These are phyloP conservation scores for Fragaria nilgerrensis DNA, from an alignment of 306 rosid genomes.

Conservation along the genomic window DNA sequence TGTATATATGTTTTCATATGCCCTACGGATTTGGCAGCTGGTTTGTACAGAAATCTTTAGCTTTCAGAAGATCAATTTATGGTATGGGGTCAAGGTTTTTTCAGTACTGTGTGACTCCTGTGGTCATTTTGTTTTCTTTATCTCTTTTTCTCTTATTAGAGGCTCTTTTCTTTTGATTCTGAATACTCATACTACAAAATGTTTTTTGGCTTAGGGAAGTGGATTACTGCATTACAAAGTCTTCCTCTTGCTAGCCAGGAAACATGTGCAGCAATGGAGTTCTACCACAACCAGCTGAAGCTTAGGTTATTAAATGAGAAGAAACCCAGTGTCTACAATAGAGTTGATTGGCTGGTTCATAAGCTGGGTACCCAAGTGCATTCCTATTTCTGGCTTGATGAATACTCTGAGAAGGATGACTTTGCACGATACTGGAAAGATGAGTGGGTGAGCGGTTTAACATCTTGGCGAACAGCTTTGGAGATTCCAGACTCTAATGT, in stretches of 20 bases:
- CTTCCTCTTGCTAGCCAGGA: conserved; percentile 88
- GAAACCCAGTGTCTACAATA: conserved; percentile 53
- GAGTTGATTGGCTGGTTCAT: conserved; percentile 81
- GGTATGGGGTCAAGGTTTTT: neutral
- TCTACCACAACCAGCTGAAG: conserved; percentile 80
- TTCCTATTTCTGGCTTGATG: conserved; percentile 93
- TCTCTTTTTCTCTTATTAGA: neutral
- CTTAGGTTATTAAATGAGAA: conserved; percentile 73
- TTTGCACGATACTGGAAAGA: conserved; percentile 84
- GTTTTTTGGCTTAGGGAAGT: conserved; percentile 52
- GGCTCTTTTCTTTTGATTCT: neutral
- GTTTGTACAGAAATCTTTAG: neutral
- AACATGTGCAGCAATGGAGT: conserved; percentile 74
- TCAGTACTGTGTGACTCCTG: neutral
- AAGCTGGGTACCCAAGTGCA: conserved; percentile 83
- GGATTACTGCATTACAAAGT: conserved; percentile 59
- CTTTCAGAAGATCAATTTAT: neutral
- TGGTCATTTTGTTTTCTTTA: neutral
- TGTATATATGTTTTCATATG: neutral
- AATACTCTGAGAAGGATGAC: conserved; percentile 74
- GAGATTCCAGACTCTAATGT: conserved; percentile 64
- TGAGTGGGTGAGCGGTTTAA: conserved; percentile 85
- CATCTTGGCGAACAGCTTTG: conserved; percentile 83
- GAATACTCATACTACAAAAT: conserved; percentile 5
- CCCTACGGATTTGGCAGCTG: neutral